phyloP scores from a whole-genome alignment of 257 asterid genomes.

The Solanum sitiens region DNA sequence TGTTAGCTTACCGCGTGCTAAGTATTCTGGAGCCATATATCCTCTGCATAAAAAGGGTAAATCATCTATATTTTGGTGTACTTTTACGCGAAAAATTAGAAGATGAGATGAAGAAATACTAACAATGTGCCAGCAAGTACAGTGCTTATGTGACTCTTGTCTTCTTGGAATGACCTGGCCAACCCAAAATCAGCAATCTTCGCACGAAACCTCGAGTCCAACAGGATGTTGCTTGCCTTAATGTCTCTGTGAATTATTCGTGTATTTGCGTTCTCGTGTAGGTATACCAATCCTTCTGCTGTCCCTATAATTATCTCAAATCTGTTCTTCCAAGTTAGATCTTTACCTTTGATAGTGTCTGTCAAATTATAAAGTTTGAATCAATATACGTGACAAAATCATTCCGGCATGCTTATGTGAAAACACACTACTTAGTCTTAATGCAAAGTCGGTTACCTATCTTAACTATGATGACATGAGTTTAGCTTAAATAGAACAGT shows the following conservation, averaged over 20 bases:
- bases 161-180: slow-evolving; percentile 37
- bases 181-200: slow-evolving; percentile 40
- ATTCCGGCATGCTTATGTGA: not conserved
- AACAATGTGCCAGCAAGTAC: slow-evolving; percentile 38
- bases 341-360: slow-evolving; percentile 25
- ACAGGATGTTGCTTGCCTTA: slow-evolving; percentile 23
- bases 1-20: too few species aligned
- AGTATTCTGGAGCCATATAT: too few species aligned
- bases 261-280: slow-evolving; percentile 22
- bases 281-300: slow-evolving; percentile 37
- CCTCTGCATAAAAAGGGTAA: not conserved
- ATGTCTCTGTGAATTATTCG: slow-evolving; percentile 4
- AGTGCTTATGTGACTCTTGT: slow-evolving; percentile 38
- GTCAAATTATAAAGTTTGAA: not conserved
- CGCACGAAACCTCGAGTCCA: slow-evolving; percentile 22
- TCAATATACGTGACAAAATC: not conserved
- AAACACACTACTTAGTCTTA: not conserved
- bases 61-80: not conserved
- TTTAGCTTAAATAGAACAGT: not conserved
- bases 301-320: slow-evolving; percentile 29
- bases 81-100: not conserved
- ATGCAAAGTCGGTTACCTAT: not conserved
- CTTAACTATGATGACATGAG: not conserved
- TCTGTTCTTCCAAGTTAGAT: slow-evolving; percentile 36
- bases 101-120: not conserved